Conservation (phyloP, 2,329 filamentous ascomycete genomes). For the Claviceps pusilla region DNA sequence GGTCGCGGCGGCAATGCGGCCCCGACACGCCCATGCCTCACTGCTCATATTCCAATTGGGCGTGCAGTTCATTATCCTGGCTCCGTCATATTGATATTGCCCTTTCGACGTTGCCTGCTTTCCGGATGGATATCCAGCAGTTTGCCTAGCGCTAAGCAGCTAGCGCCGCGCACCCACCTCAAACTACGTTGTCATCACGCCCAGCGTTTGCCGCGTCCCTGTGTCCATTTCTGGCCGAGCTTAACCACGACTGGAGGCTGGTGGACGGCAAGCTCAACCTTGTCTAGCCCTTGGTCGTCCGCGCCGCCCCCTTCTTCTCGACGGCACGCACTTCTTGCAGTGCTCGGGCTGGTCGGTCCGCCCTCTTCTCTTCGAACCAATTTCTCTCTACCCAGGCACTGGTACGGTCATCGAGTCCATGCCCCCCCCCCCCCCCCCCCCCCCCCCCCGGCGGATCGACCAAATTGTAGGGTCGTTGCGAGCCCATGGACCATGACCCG, state of each 20-base stretch:
- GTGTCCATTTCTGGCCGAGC: conserved; percentile 2
- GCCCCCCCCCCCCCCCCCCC: neutral
- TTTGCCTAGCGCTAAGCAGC: conserved; percentile 2
- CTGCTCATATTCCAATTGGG: conserved; percentile 1
- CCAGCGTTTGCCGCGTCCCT: conserved; percentile 1
- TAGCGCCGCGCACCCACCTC: conserved; percentile 3
- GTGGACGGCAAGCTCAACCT: neutral
- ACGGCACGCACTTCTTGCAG: neutral
- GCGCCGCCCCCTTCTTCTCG: neutral
- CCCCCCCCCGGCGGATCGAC: neutral
- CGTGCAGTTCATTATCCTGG: conserved; percentile 1
- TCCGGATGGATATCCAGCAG: conserved; percentile 4
- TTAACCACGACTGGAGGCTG: neutral
- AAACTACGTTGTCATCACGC: neutral
- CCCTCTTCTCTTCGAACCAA: neutral
- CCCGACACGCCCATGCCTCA: neutral
- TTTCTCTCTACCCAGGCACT: neutral
- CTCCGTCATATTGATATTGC: neutral
- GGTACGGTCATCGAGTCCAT: neutral
- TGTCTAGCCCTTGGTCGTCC: neutral
- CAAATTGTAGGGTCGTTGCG: conserved; percentile 2
- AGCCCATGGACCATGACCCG: neutral
- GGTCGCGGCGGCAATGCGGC: neutral
- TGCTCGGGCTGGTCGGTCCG: neutral
- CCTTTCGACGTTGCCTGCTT: conserved; percentile 1